Evolutionary conservation across 1,139 yeast species (phyloP).

Genomic region (Suhomyces kunorum): DNA sequence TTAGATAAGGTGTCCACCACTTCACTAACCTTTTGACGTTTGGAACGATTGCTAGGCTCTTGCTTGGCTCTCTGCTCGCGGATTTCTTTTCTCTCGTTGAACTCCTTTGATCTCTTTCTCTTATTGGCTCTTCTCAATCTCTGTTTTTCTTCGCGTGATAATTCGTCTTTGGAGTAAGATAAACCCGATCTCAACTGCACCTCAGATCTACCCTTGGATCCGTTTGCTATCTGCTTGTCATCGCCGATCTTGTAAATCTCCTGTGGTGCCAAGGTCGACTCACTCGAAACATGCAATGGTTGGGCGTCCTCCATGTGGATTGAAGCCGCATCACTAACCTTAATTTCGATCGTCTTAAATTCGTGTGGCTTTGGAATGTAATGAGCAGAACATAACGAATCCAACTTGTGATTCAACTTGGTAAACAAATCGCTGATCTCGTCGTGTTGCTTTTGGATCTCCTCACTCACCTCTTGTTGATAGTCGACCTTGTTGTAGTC

Average conservation of each 20-base stretch:
- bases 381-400: slow-evolving; percentile 88
- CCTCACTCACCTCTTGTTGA: slow-evolving; percentile 54
- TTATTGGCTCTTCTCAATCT: slow-evolving; percentile 84
- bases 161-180: slow-evolving; percentile 79
- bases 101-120: slow-evolving; percentile 69
- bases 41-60: slow-evolving; percentile 29
- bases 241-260: slow-evolving; percentile 74
- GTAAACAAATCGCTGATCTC: slow-evolving; percentile 72
- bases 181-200: slow-evolving; percentile 78
- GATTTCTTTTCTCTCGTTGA: slow-evolving; percentile 38
- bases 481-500: slow-evolving; percentile 59
- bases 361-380: slow-evolving; percentile 90
- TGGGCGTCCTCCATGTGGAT: slow-evolving; percentile 96
- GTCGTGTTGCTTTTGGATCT: slow-evolving; percentile 68
- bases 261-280: slow-evolving; percentile 89
- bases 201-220: slow-evolving; percentile 46
- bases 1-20: slow-evolving; percentile 73
- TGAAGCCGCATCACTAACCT: slow-evolving; percentile 63
- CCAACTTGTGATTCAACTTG: slow-evolving; percentile 69
- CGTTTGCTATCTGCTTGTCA: slow-evolving; percentile 49
- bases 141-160: slow-evolving; percentile 83
- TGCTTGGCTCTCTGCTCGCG: slow-evolving; percentile 28
- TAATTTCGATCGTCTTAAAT: slow-evolving; percentile 69
- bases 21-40: slow-evolving; percentile 59
- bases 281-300: slow-evolving; percentile 77